Evolutionary conservation across 2,329 filamentous ascomycete species (phyloP), one percentile per base, ranked within the genome.

Genomic region (Parasarocladium wereldwijsianum): DNA sequence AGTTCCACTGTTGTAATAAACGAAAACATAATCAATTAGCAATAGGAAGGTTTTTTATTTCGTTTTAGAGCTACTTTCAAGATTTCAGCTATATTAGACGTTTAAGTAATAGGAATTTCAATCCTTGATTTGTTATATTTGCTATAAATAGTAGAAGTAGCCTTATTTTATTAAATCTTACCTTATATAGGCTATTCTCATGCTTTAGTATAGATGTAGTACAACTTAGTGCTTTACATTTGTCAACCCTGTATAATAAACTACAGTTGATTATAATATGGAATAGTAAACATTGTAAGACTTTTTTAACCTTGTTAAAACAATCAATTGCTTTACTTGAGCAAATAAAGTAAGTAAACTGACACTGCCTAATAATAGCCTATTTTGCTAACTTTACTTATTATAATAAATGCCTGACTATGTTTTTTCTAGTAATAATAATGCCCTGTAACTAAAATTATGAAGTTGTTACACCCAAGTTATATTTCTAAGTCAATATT

Each of bases 211-310:
- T n/a, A n/a, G n/a, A n/a, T 16, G 18, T 11, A 24, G 14, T 31
- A 31, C 24, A 31, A n/a, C 13, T 31, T 16, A 24, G 8, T 12
- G 17, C 10, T 24, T 24, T 24, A 24, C 17, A 24, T 31, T 31
- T 14, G 6, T 9, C 16, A 24, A 24, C n/a, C n/a, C n/a, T n/a
- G 6, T 31, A 31, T 11, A 19, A 24, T 8, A 16, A 24, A 24
- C 9, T 11, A 8, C 24, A 14, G 12, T 14, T 24, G 17, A 11
- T n/a, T 31, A 8, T 25, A 20, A 6, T 19, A 29, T 19, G 15
- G 14, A 20, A 19, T 29, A 9, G 16, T 24, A 16, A 16, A 6
- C 11, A 24, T 31, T 7, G 8, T 31, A 24, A 16, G 6, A 14
- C 24, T 31, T 9, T 19, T 14, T 24, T 24, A 17, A 6, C 17